Conservation (phyloP, 2,329 filamentous ascomycete genomes). For the Phialophora chinensis region DNA sequence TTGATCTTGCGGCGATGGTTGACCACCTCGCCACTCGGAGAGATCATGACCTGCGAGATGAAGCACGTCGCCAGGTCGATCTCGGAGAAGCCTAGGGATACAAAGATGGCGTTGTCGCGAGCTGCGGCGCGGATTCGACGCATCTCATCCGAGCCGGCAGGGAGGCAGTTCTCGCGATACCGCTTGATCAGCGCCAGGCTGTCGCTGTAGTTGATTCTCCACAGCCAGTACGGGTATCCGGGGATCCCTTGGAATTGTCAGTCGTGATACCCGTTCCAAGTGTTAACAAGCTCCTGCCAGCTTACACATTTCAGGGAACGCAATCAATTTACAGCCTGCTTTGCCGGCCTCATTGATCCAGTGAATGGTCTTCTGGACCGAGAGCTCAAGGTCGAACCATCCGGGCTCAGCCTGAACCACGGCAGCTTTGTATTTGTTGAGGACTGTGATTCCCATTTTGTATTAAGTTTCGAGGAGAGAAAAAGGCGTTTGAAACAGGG, state of each 20-base stretch:
- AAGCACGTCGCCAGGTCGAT: not conserved
- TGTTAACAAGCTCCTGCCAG: not conserved
- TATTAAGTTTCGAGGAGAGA: not conserved
- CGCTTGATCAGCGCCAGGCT: not conserved
- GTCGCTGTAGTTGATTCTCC: not conserved
- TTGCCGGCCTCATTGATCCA: conserved; percentile 8
- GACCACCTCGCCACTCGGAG: not conserved
- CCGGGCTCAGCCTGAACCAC: conserved; percentile 9
- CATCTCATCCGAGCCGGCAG: not conserved
- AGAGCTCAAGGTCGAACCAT: conserved; percentile 8
- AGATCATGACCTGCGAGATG: conserved; percentile 6
- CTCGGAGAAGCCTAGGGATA: not conserved
- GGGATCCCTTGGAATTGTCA: not conserved
- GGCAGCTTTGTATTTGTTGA: conserved; percentile 4
- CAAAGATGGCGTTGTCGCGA: not conserved
- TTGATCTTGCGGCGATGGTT: conserved; percentile 7
- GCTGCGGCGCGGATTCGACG: not conserved
- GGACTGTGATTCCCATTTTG: conserved; percentile 39
- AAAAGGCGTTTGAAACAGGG: not conserved
- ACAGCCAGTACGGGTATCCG: conserved; percentile 4
- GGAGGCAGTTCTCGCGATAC: conserved; percentile 6
- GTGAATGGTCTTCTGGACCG: not conserved
- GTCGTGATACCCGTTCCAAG: not conserved
- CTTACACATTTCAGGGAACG: conserved; percentile 7
- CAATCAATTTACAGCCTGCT: conserved; percentile 1